Evolutionary conservation across 805 yeast genomes (phyloP), one percentile per base, ranked within the genome.

Genomic region (Candida germanica): DNA sequence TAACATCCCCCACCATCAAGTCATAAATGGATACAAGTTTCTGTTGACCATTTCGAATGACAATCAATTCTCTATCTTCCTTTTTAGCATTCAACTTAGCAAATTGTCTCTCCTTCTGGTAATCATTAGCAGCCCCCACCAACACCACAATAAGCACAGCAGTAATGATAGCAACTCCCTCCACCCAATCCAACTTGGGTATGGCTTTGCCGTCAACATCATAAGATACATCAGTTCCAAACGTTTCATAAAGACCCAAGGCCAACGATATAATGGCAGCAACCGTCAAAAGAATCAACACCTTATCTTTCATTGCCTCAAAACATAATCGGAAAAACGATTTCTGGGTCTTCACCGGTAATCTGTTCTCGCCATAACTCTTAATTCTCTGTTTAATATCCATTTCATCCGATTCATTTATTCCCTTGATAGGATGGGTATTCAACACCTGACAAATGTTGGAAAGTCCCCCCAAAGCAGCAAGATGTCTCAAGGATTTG

Each of bases 101-200:
- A 60, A 93, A 93, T 57, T 93, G 98, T 11, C 87, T 67, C 58
- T 93, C 98, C 58, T 94, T 94, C 56, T 93, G 96, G 67, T 84
- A 93, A 62, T 93, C 98, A 59, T 93, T 93, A n/a, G 77, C 83
- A 2, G 96, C 93, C 33, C 97, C 95, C 10, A 94, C 98, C 2
- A 87, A 46, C 4, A 91, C 96, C 22, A 93, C 98, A 41, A 93
- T 91, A 4, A 78, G 51, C 16, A 93, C 85, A 14, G 99, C 99
- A 3, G 83, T 83, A 48, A 93, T 76, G 54, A 93, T 93, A 26
- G 98, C 99, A 25, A 89, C 95, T 49, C 99, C 99, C 67, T 93
- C 99, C 31, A 94, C 96, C 97, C 98, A 93, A 51, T 91, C 96
- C 21, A 93, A 94, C 50, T 80, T 77, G 12, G 97, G 96, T 37